These are phyloP conservation scores for Exophiala sp. DNA, from an alignment of 2,329 filamentous ascomycete genomes.

Conservation along the genomic window DNA sequence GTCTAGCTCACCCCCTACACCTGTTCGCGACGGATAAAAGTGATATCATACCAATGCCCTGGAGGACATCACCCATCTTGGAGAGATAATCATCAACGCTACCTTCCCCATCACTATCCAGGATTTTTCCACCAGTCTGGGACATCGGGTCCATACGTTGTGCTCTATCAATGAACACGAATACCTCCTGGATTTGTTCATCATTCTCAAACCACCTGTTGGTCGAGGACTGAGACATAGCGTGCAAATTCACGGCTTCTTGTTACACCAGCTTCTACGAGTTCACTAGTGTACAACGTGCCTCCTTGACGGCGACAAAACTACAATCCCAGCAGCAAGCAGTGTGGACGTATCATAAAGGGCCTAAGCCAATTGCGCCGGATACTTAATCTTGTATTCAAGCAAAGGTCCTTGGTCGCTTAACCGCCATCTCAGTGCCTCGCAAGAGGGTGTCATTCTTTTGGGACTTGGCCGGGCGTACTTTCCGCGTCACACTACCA, in stretches of 20 bases:
- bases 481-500: conserved; percentile 7
- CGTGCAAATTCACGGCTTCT: not conserved
- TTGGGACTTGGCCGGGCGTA: too few species aligned
- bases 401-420: too few species aligned
- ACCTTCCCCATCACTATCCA: not conserved
- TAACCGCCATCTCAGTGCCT: too few species aligned
- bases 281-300: not conserved
- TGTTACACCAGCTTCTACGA: not conserved
- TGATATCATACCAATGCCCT: not conserved
- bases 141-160: not conserved
- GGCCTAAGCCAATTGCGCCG: too few species aligned
- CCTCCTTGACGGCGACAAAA: not conserved
- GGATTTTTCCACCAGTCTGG: not conserved
- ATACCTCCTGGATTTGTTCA: not conserved
- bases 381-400: too few species aligned
- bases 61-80: not conserved
- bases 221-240: not conserved
- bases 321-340: not conserved
- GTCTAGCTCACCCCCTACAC: not conserved
- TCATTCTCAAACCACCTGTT: not conserved
- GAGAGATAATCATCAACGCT: not conserved
- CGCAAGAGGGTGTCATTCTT: too few species aligned
- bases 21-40: not conserved
- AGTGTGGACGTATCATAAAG: too few species aligned
- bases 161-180: not conserved